These are phyloP conservation scores for Phytopythium oedochilum DNA, from an alignment of 352 stramenopile genomes.

Conservation along the genomic window DNA sequence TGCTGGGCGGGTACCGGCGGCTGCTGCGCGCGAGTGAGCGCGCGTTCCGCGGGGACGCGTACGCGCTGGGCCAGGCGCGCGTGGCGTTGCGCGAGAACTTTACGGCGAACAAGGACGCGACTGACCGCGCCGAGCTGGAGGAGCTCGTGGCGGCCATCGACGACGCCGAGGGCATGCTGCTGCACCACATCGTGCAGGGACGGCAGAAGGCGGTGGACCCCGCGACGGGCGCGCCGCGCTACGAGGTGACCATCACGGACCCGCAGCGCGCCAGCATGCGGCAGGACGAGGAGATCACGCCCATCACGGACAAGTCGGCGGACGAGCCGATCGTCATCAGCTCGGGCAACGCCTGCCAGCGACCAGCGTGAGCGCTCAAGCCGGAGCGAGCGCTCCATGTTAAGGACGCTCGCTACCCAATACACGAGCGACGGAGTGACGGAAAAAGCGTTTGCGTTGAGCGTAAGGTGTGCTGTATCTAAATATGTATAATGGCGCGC, in stretches of 20 bases:
- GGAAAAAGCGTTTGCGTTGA: too few relatives aligned
- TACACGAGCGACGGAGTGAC: too few relatives aligned
- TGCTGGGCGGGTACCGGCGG: conserved; percentile 73
- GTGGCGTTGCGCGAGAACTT: conserved; percentile 70
- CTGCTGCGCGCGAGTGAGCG: conserved; percentile 66
- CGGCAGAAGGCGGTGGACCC: conserved; percentile 39
- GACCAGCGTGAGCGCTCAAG: conserved; percentile 26
- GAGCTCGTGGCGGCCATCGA: conserved; percentile 73
- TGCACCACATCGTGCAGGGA: conserved; percentile 85
- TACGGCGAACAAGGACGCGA: conserved; percentile 47
- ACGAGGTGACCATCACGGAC: conserved; percentile 77
- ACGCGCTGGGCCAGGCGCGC: conserved; percentile 54
- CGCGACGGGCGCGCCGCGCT: conserved; percentile 26
- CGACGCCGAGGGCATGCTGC: conserved; percentile 78
- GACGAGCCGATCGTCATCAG: conserved; percentile 72
- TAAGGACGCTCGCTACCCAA: background rate
- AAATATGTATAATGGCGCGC: conserved; percentile 1
- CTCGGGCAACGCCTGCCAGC: conserved; percentile 76
- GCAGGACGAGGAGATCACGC: conserved; percentile 80
- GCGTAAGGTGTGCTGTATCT: too few relatives aligned
- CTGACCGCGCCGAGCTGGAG: conserved; percentile 38
- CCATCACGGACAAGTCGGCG: conserved; percentile 70
- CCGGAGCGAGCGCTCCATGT: too few relatives aligned
- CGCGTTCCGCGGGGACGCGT: conserved; percentile 69
- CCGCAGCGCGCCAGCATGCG: conserved; percentile 71